Base-by-base conservation (phyloP, 352 stramenopile genomes). In the Phytophthora foliorum region DNA sequence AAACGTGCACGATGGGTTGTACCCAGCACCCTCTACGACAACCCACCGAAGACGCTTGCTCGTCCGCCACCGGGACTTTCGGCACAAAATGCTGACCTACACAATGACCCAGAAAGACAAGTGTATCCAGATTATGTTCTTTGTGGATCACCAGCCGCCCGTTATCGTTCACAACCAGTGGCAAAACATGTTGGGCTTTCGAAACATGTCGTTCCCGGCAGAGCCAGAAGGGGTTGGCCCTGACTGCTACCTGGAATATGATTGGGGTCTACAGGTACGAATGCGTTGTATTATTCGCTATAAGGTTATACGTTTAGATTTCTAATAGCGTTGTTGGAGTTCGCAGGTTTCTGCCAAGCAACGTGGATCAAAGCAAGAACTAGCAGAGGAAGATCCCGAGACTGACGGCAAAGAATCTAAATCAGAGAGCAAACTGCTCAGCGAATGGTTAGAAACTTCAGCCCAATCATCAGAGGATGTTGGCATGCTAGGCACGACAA, bases 91-190 rank as follows among this genome's bases (percentile, higher is more conserved):
- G 80, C 57, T 94, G 17, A 92, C 88, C n/a, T 89, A 83, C 49
- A 91, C 85, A 0, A 78, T 91, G 44, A 84, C 78, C 24, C 75
- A 82, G 41, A 75, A 76, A 7, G 72, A 67, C 8, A 70, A 70
- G 2, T 81, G 75, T 13, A 82, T 92, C 36, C 73, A 89, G 24
- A 72, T 95, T 44, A 44, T 90, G 11, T 76, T 95, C 38, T 93
- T 91, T 31, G 61, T 90, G 25, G 88, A 95, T 60, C 77, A 68
- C 19, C 83, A 94, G 29, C 76, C 83, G 2, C 81, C 86, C 9
- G 69, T 94, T 25, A 63, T 88, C 10, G 58, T 95, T 39, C 74
- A 89, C 38, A 95, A 95, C 34, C 61, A 88, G 41, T 92, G 86
- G 80, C 57, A 77, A 34, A 67, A 81, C 16, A 42, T 63, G 11